Evolutionary conservation across 2,329 filamentous ascomycete genomes (phyloP), one percentile per base, ranked within the genome.

Genomic region (Annulohypoxylon truncatum): DNA sequence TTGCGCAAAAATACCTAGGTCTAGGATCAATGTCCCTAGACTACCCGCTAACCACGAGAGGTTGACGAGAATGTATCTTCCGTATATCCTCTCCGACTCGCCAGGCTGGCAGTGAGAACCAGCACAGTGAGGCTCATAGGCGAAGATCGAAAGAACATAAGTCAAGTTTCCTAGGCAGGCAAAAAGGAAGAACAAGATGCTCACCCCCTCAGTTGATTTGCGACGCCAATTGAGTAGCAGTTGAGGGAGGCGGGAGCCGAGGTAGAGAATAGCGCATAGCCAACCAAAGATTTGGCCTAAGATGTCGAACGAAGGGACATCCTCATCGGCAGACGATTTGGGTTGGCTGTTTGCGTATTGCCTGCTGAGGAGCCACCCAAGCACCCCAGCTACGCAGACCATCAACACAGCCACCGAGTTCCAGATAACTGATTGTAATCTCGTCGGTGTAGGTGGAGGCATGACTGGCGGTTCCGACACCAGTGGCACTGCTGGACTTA

Each of bases 151-250:
- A 35, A 97, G 82, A 15, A 97, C 94, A 75, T 96, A 98, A 0
- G 94, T 97, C 70, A 97, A 79, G 77, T 99, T 99, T 1, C 96
- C 96, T 4, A 98, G 88, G 76, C 95, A 98, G 3, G 96, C 96
- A 77, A 99, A 98, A 20, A 98, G 83, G 82, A 98, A 98, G 81
- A 98, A 99, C 9, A 98, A 85, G 81, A 97, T 89, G 70, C 92
- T 95, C 18, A 99, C 90, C 2, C 96, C 96, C 60, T 98, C 94
- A 0, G 94, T 97, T 44, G 91, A 94, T 81, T 97, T 97, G 68
- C 96, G 90, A 18, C 92, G 89, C 82, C 93, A 97, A 79, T 98
- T 99, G 56, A 98, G 87, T 6, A 97, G 84, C 1, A 99, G 84
- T 81, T 99, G 96, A 0, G 96, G 96, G 5, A 98, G 80, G 7